Evolutionary conservation across 805 yeast species (phyloP).

Genomic region (Naumovozyma baii): DNA sequence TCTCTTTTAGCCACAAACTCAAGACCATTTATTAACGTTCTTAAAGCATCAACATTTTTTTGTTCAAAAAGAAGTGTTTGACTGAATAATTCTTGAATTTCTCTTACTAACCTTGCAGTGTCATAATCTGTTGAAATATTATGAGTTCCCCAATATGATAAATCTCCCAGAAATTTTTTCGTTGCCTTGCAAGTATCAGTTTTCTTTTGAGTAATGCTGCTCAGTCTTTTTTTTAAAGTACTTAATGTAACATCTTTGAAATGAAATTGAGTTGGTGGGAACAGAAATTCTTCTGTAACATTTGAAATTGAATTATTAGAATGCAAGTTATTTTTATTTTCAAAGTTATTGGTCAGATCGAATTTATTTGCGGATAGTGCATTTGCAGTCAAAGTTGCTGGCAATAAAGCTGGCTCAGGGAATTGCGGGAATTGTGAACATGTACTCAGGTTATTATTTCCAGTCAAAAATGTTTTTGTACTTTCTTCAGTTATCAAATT

Average conservation of each 20-base stretch:
- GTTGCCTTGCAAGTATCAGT: conserved; percentile 12
- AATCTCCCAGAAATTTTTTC: conserved; percentile 15
- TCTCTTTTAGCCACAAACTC: conserved; percentile 21
- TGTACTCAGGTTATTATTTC: conserved; percentile 10
- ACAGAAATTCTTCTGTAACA: not conserved
- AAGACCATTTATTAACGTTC: conserved; percentile 11
- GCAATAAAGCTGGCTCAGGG: conserved; percentile 3
- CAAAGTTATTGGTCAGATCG: not conserved
- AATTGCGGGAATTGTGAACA: conserved; percentile 5
- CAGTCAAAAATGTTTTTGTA: conserved; percentile 22
- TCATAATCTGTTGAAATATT: conserved; percentile 8
- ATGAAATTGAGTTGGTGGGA: not conserved
- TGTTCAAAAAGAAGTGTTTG: conserved; percentile 19
- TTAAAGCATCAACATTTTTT: conserved; percentile 12
- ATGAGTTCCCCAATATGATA: conserved; percentile 15
- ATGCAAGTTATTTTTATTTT: not conserved
- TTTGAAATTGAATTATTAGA: not conserved
- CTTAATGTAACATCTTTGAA: conserved; percentile 10
- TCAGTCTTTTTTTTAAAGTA: conserved; percentile 13
- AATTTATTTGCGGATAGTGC: not conserved
- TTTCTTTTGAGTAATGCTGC: conserved; percentile 12
- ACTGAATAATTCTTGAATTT: conserved; percentile 16
- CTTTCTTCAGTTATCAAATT: conserved; percentile 5
- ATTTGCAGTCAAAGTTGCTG: not conserved
- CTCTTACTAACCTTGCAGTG: conserved; percentile 10